These are phyloP conservation scores for Botryotinia convoluta DNA, from an alignment of 2,329 filamentous ascomycete species.

Conservation along the genomic window DNA sequence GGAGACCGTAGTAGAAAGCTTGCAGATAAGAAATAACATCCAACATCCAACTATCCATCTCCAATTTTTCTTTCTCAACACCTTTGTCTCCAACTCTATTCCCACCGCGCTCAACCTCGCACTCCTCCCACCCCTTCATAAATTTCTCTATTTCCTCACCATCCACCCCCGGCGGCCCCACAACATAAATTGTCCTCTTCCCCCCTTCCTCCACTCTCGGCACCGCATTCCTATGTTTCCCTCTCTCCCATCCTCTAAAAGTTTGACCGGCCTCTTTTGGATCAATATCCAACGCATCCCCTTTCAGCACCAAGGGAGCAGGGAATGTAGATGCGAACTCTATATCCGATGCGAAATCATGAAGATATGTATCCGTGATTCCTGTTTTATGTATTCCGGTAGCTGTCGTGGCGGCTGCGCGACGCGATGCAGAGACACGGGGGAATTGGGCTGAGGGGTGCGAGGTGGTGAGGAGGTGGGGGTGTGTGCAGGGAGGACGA, in stretches of 20 bases:
- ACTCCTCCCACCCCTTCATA: slow-evolving; percentile 22
- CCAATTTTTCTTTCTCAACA: not conserved
- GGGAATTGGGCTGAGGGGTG: not conserved
- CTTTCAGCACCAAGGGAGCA: slow-evolving; percentile 30
- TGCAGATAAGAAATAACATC: slow-evolving; percentile 30
- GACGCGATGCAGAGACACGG: slow-evolving; percentile 2
- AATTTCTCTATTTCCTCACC: slow-evolving; percentile 10
- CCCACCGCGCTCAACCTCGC: slow-evolving; percentile 23
- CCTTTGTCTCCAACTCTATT: not conserved
- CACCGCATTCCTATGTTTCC: slow-evolving; percentile 29
- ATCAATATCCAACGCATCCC: slow-evolving; percentile 31
- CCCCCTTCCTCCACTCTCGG: slow-evolving; percentile 10
- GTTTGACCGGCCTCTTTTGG: slow-evolving; percentile 29
- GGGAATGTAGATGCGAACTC: slow-evolving; percentile 25
- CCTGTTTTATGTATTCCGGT: not conserved
- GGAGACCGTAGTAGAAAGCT: slow-evolving; percentile 33
- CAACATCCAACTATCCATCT: not conserved
- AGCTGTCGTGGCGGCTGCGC: slow-evolving; percentile 20
- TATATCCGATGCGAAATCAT: not conserved
- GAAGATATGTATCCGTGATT: not conserved
- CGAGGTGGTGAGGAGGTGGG: not conserved
- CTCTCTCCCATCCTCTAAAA: slow-evolving; percentile 28
- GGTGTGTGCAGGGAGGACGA: not conserved
- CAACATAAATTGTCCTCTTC: slow-evolving; percentile 30
- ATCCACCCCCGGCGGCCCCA: slow-evolving; percentile 26